Conservation (phyloP, 768 basidiomycete species). For the Leccinum subgranulosum region DNA sequence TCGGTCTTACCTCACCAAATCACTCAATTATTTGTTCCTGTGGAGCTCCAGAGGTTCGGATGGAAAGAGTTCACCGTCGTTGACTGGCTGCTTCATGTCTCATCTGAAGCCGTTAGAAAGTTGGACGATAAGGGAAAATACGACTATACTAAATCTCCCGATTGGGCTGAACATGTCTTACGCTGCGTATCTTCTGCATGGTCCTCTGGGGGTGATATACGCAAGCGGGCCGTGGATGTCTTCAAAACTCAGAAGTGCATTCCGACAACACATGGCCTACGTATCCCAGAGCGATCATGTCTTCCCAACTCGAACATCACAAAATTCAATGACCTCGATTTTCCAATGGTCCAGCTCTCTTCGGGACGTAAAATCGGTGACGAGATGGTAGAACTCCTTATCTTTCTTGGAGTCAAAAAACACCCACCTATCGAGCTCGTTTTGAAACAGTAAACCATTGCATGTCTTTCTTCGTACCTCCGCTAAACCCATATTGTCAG, state of each 20-base stretch:
- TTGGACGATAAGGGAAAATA: conserved; percentile 40
- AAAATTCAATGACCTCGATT: not conserved
- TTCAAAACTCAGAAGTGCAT: not conserved
- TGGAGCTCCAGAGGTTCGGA: conserved; percentile 55
- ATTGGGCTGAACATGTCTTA: conserved; percentile 79
- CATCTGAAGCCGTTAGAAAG: conserved; percentile 40
- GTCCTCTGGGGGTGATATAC: not conserved
- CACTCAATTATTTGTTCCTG: conserved; percentile 52
- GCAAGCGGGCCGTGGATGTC: not conserved
- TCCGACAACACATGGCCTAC: not conserved
- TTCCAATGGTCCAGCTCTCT: not conserved
- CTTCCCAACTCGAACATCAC: not conserved
- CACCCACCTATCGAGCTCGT: not conserved
- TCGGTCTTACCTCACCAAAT: conserved; percentile 60
- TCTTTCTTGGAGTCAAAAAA: not conserved
- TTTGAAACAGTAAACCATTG: not conserved
- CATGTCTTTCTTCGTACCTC: not conserved
- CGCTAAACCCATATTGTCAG: not conserved
- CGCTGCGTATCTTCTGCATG: conserved; percentile 49
- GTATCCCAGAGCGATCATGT: not conserved
- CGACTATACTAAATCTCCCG: conserved; percentile 58
- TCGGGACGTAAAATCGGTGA: not conserved
- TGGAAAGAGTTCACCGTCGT: conserved; percentile 72
- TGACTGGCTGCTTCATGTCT: conserved; percentile 70
- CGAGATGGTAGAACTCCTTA: not conserved